Base-by-base conservation (phyloP, 306 rosid genomes). In the Mucuna pruriens region DNA sequence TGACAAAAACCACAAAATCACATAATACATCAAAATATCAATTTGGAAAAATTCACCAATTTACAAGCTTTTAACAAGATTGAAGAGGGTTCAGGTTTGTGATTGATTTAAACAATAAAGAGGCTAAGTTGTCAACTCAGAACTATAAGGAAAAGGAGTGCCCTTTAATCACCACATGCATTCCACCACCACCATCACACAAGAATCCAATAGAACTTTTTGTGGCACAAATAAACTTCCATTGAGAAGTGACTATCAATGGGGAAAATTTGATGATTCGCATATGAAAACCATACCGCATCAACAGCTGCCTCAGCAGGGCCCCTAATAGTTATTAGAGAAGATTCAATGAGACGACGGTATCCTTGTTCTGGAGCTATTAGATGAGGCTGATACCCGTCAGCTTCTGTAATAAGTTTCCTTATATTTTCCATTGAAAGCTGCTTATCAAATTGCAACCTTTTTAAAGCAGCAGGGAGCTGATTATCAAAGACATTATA, bases 321-420 rank as follows among this genome's bases (percentile, higher is more conserved):
- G 74, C 97, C 98, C 90, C 94, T 94, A 64, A 92, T 90, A 38
- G 92, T 91, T 78, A 89, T 66, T 55, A 94, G 78, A 45, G 98
- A 84, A 72, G 97, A 92, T 76, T 94, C 97, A 71, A 94, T 91
- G 25, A 92, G 97, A 62, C 97, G 91, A 19, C 95, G 98, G 54
- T 94, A 94, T 82, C 98, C 98, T 87, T 94, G 98, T 76, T 94
- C 97, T 10, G 98, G 98, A 81, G 98, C 97, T 84, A 94, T 94
- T 82, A 94, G 82, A 88, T 94, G 98, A 79, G 97, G 98, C 79
- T 94, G 98, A 86, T 94, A 94, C 36, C 98, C 98, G 91, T 92
- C 98, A 77, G 97, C 98, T 84, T 94, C 97, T 0, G 97, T 94
- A 79, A 94, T 91, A 80, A 92, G 94, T 83, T 94, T 92, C 83